These are phyloP conservation scores for Pulveroboletus sp. DNA, from an alignment of 768 basidiomycete species.

Conservation along the genomic window DNA sequence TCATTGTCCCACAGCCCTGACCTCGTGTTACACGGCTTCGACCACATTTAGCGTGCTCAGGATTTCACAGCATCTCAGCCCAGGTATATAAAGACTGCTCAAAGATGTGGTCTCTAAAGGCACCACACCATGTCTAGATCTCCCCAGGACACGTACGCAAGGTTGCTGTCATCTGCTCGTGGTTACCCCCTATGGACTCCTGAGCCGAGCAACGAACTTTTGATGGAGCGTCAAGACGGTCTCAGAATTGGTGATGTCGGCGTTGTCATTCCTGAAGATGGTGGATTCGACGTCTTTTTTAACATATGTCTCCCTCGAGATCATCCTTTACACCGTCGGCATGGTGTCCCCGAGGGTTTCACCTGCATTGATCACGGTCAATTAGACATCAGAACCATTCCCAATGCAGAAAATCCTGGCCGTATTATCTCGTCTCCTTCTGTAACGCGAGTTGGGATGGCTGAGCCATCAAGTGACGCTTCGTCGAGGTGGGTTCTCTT, in stretches of 20 bases:
- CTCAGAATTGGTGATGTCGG: slow-evolving; percentile 30
- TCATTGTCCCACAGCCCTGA: too few relatives aligned
- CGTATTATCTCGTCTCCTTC: not conserved
- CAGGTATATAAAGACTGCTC: too few relatives aligned
- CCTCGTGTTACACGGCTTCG: too few relatives aligned
- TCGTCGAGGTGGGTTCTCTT: not conserved
- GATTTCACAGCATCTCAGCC: too few relatives aligned
- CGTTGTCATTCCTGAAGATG: slow-evolving; percentile 24
- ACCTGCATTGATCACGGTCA: slow-evolving; percentile 8
- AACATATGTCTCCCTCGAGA: slow-evolving; percentile 30
- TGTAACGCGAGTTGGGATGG: not conserved
- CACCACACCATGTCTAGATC: not conserved
- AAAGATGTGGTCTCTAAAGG: too few relatives aligned
- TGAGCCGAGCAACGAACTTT: slow-evolving; percentile 22
- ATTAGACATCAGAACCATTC: slow-evolving; percentile 7
- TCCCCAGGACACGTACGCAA: slow-evolving; percentile 12
- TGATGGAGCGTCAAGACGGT: slow-evolving; percentile 22
- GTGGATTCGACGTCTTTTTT: slow-evolving; percentile 33
- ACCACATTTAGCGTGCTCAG: too few relatives aligned
- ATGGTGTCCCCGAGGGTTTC: slow-evolving; percentile 25
- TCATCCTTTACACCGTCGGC: slow-evolving; percentile 14
- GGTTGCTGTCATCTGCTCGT: slow-evolving; percentile 8
- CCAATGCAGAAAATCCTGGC: too few relatives aligned
- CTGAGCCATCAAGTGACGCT: not conserved
- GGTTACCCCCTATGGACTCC: slow-evolving; percentile 32